Conservation (phyloP, 441 rosid species). For the Capsella rubella region DNA sequence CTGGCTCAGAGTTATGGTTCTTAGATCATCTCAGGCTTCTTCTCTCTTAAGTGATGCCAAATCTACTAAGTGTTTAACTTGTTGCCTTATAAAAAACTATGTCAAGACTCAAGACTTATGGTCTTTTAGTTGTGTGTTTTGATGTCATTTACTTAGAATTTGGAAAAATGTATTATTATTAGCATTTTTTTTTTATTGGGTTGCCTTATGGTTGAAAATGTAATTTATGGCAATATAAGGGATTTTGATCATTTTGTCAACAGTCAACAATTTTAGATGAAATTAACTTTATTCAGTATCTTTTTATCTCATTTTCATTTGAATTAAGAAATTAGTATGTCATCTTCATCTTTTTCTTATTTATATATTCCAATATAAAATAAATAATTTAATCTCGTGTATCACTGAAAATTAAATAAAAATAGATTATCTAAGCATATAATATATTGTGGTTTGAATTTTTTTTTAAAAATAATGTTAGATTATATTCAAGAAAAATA, state of each 20-base stretch:
- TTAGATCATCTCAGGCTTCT: neutral
- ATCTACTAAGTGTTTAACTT: neutral
- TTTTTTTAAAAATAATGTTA: too few relatives aligned
- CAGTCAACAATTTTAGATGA: neutral
- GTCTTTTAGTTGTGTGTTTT: slow-evolving; percentile 1
- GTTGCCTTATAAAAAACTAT: neutral
- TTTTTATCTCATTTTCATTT: neutral
- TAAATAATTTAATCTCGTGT: too few relatives aligned
- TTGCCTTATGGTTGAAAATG: neutral
- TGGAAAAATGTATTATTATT: neutral
- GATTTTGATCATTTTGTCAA: neutral
- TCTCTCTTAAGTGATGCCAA: neutral
- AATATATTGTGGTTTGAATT: too few relatives aligned
- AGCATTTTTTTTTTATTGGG: neutral
- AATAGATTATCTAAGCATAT: too few relatives aligned
- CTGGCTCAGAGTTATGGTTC: neutral
- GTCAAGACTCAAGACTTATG: neutral
- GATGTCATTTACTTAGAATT: neutral
- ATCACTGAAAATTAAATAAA: too few relatives aligned
- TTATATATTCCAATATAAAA: too few relatives aligned
- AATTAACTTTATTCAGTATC: neutral
- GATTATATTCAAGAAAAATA: too few relatives aligned
- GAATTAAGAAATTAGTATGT: neutral
- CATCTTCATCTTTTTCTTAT: neutral
- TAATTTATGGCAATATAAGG: neutral